phyloP scores from a whole-genome alignment of 2,329 filamentous ascomycete genomes.

The Phymatotrichopsis omnivora region DNA sequence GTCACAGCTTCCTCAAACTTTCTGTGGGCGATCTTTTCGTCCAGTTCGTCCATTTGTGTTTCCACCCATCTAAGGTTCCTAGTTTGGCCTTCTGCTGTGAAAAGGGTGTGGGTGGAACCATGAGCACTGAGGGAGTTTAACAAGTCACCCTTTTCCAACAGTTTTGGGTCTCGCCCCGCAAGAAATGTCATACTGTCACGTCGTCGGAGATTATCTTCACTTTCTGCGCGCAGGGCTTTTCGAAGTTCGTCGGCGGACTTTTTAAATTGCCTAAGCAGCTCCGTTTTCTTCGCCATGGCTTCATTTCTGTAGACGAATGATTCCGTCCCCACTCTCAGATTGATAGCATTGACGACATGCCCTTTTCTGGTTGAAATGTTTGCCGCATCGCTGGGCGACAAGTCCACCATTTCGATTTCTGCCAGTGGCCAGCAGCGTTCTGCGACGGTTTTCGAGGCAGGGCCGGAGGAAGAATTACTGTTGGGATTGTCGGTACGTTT shows the following conservation, averaged over 20 bases:
- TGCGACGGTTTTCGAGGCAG: conserved; percentile 68
- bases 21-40: conserved; percentile 90
- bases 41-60: conserved; percentile 85
- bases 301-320: conserved; percentile 92
- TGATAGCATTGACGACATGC: conserved; percentile 71
- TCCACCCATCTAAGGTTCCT: conserved; percentile 95
- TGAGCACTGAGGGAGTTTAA: conserved; percentile 62
- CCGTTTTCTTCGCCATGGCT: conserved; percentile 70
- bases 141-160: conserved; percentile 68
- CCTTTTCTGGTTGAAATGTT: conserved; percentile 42
- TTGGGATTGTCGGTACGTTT: conserved; percentile 62
- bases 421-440: conserved; percentile 90
- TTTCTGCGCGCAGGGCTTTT: conserved; percentile 73
- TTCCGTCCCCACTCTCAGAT: conserved; percentile 78
- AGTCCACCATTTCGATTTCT: conserved; percentile 86
- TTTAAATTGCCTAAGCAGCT: conserved; percentile 76
- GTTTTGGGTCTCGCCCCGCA: conserved; percentile 63
- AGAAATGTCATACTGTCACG: conserved; percentile 81
- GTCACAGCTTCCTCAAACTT: conserved; percentile 75
- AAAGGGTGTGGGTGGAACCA: conserved; percentile 47
- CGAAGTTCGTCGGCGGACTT: conserved; percentile 88
- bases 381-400: conserved; percentile 46
- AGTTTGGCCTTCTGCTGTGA: conserved; percentile 93
- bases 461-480: conserved; percentile 33
- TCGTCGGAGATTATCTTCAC: conserved; percentile 74